These are phyloP conservation scores for Coprinopsis sp. DNA, from an alignment of 768 basidiomycete genomes.

Conservation along the genomic window DNA sequence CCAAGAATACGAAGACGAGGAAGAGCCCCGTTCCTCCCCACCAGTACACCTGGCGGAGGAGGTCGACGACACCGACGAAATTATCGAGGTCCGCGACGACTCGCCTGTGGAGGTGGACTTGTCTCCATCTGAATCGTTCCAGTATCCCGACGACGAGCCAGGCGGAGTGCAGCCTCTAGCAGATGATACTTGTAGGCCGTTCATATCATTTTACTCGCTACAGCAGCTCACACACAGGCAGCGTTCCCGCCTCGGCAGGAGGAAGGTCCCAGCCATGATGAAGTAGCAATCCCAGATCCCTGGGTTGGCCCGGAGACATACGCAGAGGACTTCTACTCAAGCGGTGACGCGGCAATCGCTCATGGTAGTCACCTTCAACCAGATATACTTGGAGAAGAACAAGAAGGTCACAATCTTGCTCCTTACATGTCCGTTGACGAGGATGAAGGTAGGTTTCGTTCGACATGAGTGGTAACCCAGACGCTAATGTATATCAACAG, in stretches of 20 bases:
- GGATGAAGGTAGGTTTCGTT: too few relatives aligned
- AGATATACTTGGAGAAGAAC: constrained; percentile 21
- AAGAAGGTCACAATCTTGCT: too few relatives aligned
- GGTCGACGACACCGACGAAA: constrained; percentile 8
- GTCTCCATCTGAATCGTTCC: not conserved
- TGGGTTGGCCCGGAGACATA: constrained; percentile 30
- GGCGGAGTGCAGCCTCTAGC: constrained; percentile 28
- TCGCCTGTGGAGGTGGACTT: too few relatives aligned
- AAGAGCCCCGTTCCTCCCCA: constrained; percentile 4
- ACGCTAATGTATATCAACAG: too few relatives aligned
- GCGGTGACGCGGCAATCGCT: constrained; percentile 32
- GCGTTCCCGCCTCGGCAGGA: constrained; percentile 5
- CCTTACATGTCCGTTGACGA: too few relatives aligned
- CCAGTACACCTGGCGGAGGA: constrained; percentile 9
- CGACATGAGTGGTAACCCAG: too few relatives aligned
- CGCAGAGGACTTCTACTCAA: constrained; percentile 37
- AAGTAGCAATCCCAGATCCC: constrained; percentile 28
- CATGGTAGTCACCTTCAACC: constrained; percentile 14
- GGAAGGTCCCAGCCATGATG: not conserved
- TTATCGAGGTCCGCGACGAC: not conserved
- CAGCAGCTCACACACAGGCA: not conserved
- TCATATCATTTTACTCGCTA: not conserved
- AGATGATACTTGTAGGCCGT: constrained; percentile 27
- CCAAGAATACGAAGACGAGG: constrained; percentile 18
- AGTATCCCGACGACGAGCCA: constrained; percentile 21